Evolutionary conservation across 495 filamentous ascomycete genomes (phyloP), one percentile per base, ranked within the genome.

Genomic region (Gamarada debralockiae): DNA sequence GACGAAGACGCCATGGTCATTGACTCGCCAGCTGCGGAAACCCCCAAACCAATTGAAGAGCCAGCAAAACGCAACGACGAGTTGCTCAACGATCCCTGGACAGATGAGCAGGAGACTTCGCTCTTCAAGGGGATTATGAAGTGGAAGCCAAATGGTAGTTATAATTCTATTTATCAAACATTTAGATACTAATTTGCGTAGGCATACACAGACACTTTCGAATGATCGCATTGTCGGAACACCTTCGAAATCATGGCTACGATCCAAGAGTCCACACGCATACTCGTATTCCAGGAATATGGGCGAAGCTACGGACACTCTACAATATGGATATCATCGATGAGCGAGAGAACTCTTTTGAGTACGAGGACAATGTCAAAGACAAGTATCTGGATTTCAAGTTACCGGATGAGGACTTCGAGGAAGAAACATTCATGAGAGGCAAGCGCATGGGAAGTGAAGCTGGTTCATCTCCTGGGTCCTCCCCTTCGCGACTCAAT

Each of bases 131-230:
- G 83, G 36, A 76, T 84, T 37, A 90, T 97, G 42, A 80, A 83
- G 65, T 95, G 90, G 84, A 98, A 98, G 64, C 93, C 93, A 36
- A 90, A 92, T 55, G 93, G 92, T 92, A 64, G 65, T 75, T 74
- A 55, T 40, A 21, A 14, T 29, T 27, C 14, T 33, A 43, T 12
- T 33, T 12, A 43, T 33, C 33, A 10, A 41, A 9, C 3, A 23
- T 33, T 36, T 29, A 10, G 20, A 38, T 40, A 38, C 6, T 47
- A 20, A n/a, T 31, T 29, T 22, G 18, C 39, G 17, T 52, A 96
- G 92, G 92, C 44, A 85, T 98, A 74, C 92, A 98, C 73, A 97
- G 95, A 69, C 92, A 97, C 70, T 97, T 98, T 66, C 89, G 90
- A 20, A 92, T 97, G 74, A 83, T 97, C 51, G 83, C 89, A 3